Base-by-base conservation (phyloP, 1,284 basidiomycete genomes). In the Erythrobasidium hasegawianum region DNA sequence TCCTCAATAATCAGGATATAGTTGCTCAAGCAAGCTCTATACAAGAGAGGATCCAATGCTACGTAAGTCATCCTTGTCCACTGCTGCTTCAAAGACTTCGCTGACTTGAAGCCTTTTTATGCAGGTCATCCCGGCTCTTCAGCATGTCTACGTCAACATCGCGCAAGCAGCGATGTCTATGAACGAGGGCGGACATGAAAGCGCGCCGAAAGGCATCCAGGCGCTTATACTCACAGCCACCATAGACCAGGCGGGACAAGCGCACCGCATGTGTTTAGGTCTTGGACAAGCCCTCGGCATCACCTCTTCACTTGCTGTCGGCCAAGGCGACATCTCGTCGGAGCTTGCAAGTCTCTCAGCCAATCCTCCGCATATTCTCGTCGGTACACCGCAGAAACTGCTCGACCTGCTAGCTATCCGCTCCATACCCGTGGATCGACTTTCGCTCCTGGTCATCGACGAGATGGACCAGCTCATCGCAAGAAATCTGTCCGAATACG, bases 21-120 rank as follows among this genome's bases (percentile, higher is more conserved):
- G 97, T 98, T 72, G 94, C 94, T 5, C 95, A 98, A 79, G 95
- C 95, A 11, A 95, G 95, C 49, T 94, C 95, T 0, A 97, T 95
- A 0, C 95, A 97, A 77, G 95, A 98, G 78, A 85, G 95, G 53
- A 97, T 98, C 74, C 94, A 95, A 33, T 91, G 92, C 62, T 98
- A 98, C 75, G 78, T 71, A 56, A 76, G 70, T 27, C 41, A n/a
- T 1, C 5, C 27, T 8, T 43, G 16, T 14, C 5, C 20, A 29
- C 14, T 47, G 5, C 50, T n/a, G 18, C 14, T 20, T 20, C 1
- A 57, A 29, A 54, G 52, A 49, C 56, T 69, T 60, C 59, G 14
- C 59, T 60, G n/a, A n/a, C n/a, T n/a, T n/a, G 69, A 67, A 18
- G 59, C 66, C 14, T 70, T 41, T 26, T 69, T 13, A 40, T 39